Conservation (phyloP, 441 rosid genomes). For the Brassica hybrid region DNA sequence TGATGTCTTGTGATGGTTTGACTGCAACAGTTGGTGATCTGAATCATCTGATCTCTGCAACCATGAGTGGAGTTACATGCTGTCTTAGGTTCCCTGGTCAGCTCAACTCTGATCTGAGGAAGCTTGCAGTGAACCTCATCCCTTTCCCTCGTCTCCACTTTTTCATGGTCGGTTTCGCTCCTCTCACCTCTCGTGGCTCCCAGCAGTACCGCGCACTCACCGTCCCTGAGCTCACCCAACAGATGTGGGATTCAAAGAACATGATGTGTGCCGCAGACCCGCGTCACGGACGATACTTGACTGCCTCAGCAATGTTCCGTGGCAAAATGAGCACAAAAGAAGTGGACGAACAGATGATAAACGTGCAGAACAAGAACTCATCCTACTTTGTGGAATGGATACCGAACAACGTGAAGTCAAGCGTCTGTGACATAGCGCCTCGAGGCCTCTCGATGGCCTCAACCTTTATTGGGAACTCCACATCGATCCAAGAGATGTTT, state of each 20-base stretch:
- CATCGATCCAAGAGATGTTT: conserved; percentile 48
- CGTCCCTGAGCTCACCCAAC: conserved; percentile 76
- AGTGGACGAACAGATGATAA: conserved; percentile 94
- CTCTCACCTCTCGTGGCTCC: conserved; percentile 74
- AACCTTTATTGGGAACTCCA: conserved; percentile 43
- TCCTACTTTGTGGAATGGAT: conserved; percentile 98
- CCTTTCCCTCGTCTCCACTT: conserved; percentile 79
- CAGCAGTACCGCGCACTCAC: conserved; percentile 66
- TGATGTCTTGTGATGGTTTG: conserved; percentile 18
- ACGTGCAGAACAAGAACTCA: conserved; percentile 95
- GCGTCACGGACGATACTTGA: conserved; percentile 89
- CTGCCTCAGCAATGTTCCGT: conserved; percentile 94
- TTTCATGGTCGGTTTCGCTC: conserved; percentile 80
- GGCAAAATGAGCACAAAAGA: conserved; percentile 99
- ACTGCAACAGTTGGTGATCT: conserved; percentile 63
- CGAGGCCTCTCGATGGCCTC: conserved; percentile 50
- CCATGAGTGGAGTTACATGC: conserved; percentile 73
- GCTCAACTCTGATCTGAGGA: conserved; percentile 70
- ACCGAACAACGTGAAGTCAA: conserved; percentile 91
- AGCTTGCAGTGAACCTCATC: conserved; percentile 71
- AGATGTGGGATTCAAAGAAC: conserved; percentile 89
- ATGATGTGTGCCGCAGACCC: conserved; percentile 97
- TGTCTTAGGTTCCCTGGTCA: conserved; percentile 77
- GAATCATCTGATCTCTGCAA: conserved; percentile 70
- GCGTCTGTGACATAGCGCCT: conserved; percentile 88